Evolutionary conservation across 83 land plant genomes (phyloP).

Genomic region (Picea mariana): DNA sequence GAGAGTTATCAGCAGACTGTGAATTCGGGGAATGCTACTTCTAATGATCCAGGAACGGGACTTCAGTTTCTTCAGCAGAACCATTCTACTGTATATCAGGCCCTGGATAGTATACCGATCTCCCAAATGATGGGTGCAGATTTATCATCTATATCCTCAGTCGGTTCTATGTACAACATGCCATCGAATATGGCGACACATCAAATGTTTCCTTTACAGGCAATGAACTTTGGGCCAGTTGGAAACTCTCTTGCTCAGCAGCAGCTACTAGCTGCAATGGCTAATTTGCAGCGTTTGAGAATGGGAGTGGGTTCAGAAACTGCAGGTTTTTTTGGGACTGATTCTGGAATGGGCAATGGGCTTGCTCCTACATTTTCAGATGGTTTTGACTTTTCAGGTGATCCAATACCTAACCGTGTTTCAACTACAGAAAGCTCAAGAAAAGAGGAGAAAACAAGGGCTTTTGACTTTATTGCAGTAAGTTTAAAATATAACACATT

Average conservation of each 20-base stretch:
- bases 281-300: slow-evolving; percentile 52
- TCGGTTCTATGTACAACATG: slow-evolving; percentile 33
- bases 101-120: slow-evolving; percentile 17
- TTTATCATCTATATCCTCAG: slow-evolving; percentile 28
- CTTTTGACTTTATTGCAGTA: slow-evolving; percentile 81
- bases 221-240: slow-evolving; percentile 52
- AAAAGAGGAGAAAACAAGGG: slow-evolving; percentile 64
- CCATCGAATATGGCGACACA: slow-evolving; percentile 48
- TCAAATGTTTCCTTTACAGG: slow-evolving; percentile 45
- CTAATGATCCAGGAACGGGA: slow-evolving; percentile 17
- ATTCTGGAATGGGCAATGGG: slow-evolving; percentile 32
- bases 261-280: slow-evolving; percentile 52
- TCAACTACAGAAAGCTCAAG: slow-evolving; percentile 33
- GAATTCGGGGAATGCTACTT: slow-evolving; percentile 4
- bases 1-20: no score
- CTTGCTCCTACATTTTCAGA: slow-evolving; percentile 44
- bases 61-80: slow-evolving; percentile 15
- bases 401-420: slow-evolving; percentile 30
- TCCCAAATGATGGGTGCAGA: slow-evolving; percentile 28
- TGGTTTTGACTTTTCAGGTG: slow-evolving; percentile 39
- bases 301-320: slow-evolving; percentile 19
- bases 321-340: slow-evolving; percentile 16
- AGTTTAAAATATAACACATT: slow-evolving; percentile 18
- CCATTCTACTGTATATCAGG: slow-evolving; percentile 20
- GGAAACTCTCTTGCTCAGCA: slow-evolving; percentile 58